Evolutionary conservation across 2,329 filamentous ascomycete species (phyloP), one percentile per base, ranked within the genome.

Genomic region (Aspergillus sp.): DNA sequence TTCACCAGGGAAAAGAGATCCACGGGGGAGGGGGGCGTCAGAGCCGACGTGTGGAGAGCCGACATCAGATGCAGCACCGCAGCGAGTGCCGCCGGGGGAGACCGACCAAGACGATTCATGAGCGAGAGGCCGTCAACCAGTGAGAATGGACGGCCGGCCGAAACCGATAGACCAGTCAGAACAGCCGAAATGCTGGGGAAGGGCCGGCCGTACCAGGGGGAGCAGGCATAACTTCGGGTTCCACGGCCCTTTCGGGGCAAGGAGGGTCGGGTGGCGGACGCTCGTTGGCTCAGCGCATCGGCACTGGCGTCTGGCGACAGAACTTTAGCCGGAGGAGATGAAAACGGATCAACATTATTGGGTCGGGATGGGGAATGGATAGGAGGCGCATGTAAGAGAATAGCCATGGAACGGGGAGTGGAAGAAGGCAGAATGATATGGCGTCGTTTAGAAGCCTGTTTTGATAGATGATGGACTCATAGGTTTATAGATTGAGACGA

Each of bases 91-190:
- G 47, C 47, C 47, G 47, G 47, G 47, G 47, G 11, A 49, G 44
- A 36, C 52, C 25, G 52, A 38, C 30, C 51, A 44, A 44, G 38
- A 54, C 52, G 52, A 54, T 39, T 54, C 44, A 49, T 15, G 44
- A 25, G 23, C 21, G 41, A 11, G 8, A 7, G 6, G 23, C 23
- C 47, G 47, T 30, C 15, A 32, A n/a, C 44, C 47, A 50, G 19
- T 32, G 25, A 32, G 42, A 36, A 60, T 60, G 50, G 47, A 61
- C 64, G 63, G 57, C 62, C 68, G 65, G 64, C 60, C 64, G 63
- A 67, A 64, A 58, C 60, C 66, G 64, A 67, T 52, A 52, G 19
- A 39, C 58, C 61, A 63, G 60, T 61, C 32, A 62, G 54, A 42
- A 54, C 32, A 30, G 51, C 36, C 58, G 58, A 48, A 54, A 57